Evolutionary conservation across 192 early-diverging fungal genomes (phyloP), one percentile per base, ranked within the genome.

Genomic region (Podila epigama): DNA sequence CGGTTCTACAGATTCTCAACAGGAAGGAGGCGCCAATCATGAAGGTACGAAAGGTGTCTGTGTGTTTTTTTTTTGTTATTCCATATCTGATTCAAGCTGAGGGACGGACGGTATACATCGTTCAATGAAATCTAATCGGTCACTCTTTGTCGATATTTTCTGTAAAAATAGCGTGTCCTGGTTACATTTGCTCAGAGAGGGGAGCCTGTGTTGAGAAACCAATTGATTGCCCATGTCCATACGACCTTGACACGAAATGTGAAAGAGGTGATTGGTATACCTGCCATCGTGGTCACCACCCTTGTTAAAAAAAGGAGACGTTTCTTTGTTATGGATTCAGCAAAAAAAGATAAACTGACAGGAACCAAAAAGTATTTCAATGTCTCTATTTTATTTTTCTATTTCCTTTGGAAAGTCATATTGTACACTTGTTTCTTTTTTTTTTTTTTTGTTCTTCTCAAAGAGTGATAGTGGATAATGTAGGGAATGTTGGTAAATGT

Each of bases 151-250:
- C 15, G 25, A 5, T 9, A 5, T 20, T 1, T 12, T 34, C 12
- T 51, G 20, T 53, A 3, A 50, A 48, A 20, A 33, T 58, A 10
- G 52, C 53, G 7, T 65, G 63, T 15, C 42, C 31, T 15, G 66
- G 73, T 13, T 77, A 68, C 18, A 63, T 58, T 32, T 77, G 73
- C 51, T 41, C 27, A n/a, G 73, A 77, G 7, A 55, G 65, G 9
- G 29, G 67, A 39, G 60, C 56, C 32, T 77, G 73, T 56, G 73
- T 77, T 4, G 73, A 59, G 41, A 13, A 35, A 8, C 73, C 73
- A 2, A 31, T 77, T 12, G 15, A 77, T 3, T 77, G 73, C 31
- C 73, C 73, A 7, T 77, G 73, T 51, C 66, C 66, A 1, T 68
- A 52, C 25, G 31, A 42, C 1, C 20, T 32, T 1, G 73, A 77